Evolutionary conservation across 805 yeast species (phyloP), one percentile per base, ranked within the genome.

Genomic region (Ogataea allantospora): DNA sequence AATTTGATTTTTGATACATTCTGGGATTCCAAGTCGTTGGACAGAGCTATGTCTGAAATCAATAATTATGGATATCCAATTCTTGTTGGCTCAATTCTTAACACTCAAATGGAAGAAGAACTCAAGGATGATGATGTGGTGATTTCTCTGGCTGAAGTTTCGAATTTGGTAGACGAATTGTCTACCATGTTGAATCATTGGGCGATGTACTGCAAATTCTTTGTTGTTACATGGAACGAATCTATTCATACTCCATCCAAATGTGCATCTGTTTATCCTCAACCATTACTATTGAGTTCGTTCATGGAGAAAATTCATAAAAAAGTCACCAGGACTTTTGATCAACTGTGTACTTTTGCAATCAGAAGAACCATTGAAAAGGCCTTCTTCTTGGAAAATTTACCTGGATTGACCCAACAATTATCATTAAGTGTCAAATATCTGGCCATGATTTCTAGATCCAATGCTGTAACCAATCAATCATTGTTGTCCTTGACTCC

Each of bases 1-100:
- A 95, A 95, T 1, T 67, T 93, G 29, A 84, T 93, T 4, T 70
- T 85, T 38, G 98, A 91, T 58, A 85, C 93, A 0, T 87, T 86
- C 53, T 75, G 80, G 65, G 97, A 89, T 50, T 72, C 77, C 19
- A 73, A 86, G 46, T 68, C 80, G 18, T 53, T 88, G 4, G 79
- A 72, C 19, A 70, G 75, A 43, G 55, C 73, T 7, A 49, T 84
- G 16, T 69, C 70, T 38, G 86, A 80, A 16, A 68, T 83, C 33
- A 64, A 67, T 15, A 55, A 65, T 14, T 84, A 86, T 56, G 66
- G 68, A 20, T 80, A 69, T 52, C 79, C 79, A 6, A 61, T 57
- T 11, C 55, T 74, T 29, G 69, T 70, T 9, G 48, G 51, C 8
- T 54, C 62, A 18, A 56, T 64, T 13, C 52, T 50, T 33, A 57